Evolutionary conservation across 805 yeast genomes (phyloP), one percentile per base, ranked within the genome.

Genomic region (Suhomyces pyralidae): DNA sequence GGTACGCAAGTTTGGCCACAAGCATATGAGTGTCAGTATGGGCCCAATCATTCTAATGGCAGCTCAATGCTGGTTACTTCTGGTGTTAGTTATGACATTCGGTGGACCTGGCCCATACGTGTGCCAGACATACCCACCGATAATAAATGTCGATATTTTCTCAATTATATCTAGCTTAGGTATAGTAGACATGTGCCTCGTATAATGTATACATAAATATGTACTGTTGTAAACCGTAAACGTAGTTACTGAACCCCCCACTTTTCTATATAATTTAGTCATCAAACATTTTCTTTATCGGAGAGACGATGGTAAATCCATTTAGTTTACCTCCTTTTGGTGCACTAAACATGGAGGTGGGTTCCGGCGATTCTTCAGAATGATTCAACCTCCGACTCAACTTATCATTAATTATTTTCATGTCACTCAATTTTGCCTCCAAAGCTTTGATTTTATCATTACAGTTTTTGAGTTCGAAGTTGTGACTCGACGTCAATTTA

Each of bases 231-330:
- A 6, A 32, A n/a, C 9, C 36, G 8, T n/a, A 9, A 32, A 32
- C 7, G 3, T 10, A 28, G 12, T 5, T 12, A 15, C 36, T n/a
- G 8, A n/a, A n/a, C n/a, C 7, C 36, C 6, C 9, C 6, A n/a
- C 36, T 32, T 14, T 32, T 32, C n/a, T 36, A 36, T 36, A 36
- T 36, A 38, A 19, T 19, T 24, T 24, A 36, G 26, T 20, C 17
- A 12, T 30, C 46, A 30, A 48, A 48, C 12, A 17, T 25, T 42
- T 51, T 60, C 45, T 65, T 67, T 30, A 61, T 61, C 3, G 77
- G 72, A 5, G 74, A 61, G 4, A 74, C 73, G 22, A 74, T 67
- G 25, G 69, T 58, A 47, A 75, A 69, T 5, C 78, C 78, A 49
- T 71, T 73, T 38, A 75, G 61, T 54, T 66, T 71, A 1, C 77